A percentile compares a stretch with the other conserved stretches of the same genome.
Evolutionary conservation across 2,329 filamentous ascomycete species (phyloP).

Genomic region (Trichoderma sp.): DNA sequence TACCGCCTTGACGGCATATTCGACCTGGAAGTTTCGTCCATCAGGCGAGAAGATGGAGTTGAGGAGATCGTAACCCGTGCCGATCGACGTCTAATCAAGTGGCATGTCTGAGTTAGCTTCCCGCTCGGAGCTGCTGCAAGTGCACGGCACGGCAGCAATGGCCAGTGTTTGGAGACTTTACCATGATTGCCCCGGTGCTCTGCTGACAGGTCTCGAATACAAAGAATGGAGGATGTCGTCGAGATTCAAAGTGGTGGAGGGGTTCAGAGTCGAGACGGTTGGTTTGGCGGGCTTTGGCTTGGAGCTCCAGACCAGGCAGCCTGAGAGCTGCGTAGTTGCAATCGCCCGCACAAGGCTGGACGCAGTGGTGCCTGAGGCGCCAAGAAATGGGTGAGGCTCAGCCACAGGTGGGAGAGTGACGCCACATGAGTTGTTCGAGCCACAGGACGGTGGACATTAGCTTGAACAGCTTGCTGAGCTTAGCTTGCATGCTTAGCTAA

Average conservation of each 20-base stretch:
- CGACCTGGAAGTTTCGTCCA: slow-evolving; percentile 97
- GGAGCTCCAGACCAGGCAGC: slow-evolving; percentile 42
- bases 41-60: slow-evolving; percentile 99
- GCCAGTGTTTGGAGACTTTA: neutral
- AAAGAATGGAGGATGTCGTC: neutral
- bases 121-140: neutral
- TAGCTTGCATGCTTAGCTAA: neutral
- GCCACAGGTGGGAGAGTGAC: neutral
- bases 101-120: slow-evolving; percentile 15
- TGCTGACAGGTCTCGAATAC: neutral
- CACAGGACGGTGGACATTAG: neutral
- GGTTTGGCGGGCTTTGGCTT: slow-evolving; percentile 24
- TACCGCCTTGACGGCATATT: slow-evolving; percentile 98
- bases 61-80: slow-evolving; percentile 97
- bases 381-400: neutral
- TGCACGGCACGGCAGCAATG: neutral
- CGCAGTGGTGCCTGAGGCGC: slow-evolving; percentile 32
- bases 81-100: slow-evolving; percentile 88
- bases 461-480: no score
- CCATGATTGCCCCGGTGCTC: slow-evolving; percentile 14
- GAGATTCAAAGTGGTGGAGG: slow-evolving; percentile 12
- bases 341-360: slow-evolving; percentile 29
- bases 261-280: slow-evolving; percentile 18
- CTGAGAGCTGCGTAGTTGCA: slow-evolving; percentile 42
- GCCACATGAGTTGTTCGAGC: slow-evolving; percentile 16